Evolutionary conservation across 1,139 yeast species (phyloP).

Genomic region (Hansenula lynferdii): DNA sequence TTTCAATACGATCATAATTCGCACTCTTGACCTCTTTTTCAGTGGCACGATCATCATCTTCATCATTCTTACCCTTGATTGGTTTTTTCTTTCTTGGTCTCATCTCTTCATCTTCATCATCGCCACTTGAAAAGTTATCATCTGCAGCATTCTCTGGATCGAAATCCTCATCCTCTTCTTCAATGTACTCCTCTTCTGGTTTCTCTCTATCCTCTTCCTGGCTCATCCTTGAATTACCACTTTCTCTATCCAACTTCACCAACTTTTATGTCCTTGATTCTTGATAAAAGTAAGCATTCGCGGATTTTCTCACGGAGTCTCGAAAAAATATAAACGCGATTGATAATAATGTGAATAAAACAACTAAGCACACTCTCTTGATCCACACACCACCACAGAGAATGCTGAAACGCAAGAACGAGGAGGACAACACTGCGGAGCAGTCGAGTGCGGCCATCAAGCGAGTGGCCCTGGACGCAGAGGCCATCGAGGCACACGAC

Average conservation of each 20-base stretch:
- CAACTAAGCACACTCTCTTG: too few relatives aligned
- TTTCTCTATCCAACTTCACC: too few relatives aligned
- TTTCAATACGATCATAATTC: constrained; percentile 40
- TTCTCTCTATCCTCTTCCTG: constrained; percentile 14
- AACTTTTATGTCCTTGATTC: too few relatives aligned
- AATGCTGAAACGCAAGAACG: constrained; percentile 70
- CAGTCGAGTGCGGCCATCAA: constrained; percentile 36
- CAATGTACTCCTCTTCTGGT: constrained; percentile 39
- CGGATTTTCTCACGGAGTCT: too few relatives aligned
- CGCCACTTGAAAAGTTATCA: constrained; percentile 26
- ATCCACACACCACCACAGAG: too few relatives aligned
- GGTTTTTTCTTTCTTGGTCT: constrained; percentile 10
- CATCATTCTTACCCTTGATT: constrained; percentile 18
- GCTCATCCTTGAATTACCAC: too few relatives aligned
- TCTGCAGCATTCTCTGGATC: constrained; percentile 35
- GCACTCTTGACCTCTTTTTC: constrained; percentile 29
- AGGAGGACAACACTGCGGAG: constrained; percentile 28
- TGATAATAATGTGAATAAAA: too few relatives aligned
- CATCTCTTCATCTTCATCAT: constrained; percentile 16
- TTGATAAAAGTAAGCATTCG: too few relatives aligned
- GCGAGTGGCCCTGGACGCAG: constrained; percentile 69
- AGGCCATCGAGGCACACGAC: constrained; percentile 29
- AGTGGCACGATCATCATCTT: constrained; percentile 22
- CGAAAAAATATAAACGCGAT: too few relatives aligned
- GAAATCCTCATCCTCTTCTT: constrained; percentile 65